Percentiles rank a stretch among this genome's conserved stretches.
Evolutionary conservation across 768 basidiomycete genomes (phyloP).

Genomic region (Termitomyces sp.): DNA sequence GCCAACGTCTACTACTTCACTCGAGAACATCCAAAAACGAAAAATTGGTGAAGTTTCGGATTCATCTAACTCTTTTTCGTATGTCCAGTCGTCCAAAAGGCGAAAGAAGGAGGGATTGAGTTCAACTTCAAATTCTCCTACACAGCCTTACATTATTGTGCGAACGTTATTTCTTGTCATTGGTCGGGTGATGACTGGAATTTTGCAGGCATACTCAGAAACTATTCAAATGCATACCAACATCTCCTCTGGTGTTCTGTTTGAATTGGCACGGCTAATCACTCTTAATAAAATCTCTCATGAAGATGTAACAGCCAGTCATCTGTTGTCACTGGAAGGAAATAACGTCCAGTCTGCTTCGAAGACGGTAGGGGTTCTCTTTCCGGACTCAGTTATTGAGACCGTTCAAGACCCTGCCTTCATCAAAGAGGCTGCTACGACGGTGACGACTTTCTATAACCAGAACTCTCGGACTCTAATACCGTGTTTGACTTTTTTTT

Average conservation of each 20-base stretch:
- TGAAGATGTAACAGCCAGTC: constrained; percentile 24
- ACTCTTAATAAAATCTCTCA: constrained; percentile 22
- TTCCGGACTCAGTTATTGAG: constrained; percentile 1
- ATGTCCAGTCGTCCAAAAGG: constrained; percentile 9
- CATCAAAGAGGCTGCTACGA: constrained; percentile 33
- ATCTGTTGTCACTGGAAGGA: constrained; percentile 26
- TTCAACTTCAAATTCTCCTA: constrained; percentile 1
- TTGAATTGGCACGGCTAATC: constrained; percentile 46
- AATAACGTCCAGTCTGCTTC: constrained; percentile 31
- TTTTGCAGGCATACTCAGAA: constrained; percentile 15
- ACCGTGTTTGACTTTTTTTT: neutral
- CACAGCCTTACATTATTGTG: constrained; percentile 20
- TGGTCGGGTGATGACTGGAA: neutral
- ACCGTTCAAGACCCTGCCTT: constrained; percentile 23
- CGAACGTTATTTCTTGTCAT: neutral
- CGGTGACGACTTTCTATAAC: constrained; percentile 18
- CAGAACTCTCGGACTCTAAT: neutral
- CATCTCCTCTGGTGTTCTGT: constrained; percentile 42
- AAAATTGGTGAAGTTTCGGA: constrained; percentile 20
- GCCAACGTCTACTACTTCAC: constrained; percentile 20
- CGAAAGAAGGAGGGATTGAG: neutral
- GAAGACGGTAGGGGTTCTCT: constrained; percentile 17
- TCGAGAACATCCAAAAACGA: constrained; percentile 25
- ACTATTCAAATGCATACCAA: constrained; percentile 13
- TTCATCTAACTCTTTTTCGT: neutral